Percentiles rank a stretch among this genome's conserved stretches.
Evolutionary conservation across 2,329 filamentous ascomycete species (phyloP).

Genomic region (Dactylonectria macrodidyma): DNA sequence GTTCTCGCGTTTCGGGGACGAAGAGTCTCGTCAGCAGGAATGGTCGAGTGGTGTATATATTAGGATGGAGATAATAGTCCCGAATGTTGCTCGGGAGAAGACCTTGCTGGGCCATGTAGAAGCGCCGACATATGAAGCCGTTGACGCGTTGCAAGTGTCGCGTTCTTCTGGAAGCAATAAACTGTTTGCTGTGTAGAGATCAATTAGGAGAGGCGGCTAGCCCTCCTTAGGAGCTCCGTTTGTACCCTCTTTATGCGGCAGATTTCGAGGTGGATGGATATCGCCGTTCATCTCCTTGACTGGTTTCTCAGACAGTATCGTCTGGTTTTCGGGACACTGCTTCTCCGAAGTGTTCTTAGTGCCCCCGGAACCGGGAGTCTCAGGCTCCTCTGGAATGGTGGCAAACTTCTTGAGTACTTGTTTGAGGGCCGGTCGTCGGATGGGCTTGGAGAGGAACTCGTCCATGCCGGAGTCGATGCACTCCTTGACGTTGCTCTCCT

Average conservation of each 20-base stretch:
- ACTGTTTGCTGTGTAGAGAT: background rate
- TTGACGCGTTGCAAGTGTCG: background rate
- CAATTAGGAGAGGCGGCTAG: conserved; percentile 14
- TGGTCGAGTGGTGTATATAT: background rate
- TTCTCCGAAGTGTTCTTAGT: background rate
- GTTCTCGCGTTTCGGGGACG: background rate
- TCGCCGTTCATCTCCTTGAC: conserved; percentile 38
- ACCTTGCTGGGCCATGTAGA: background rate
- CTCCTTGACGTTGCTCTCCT: conserved; percentile 90
- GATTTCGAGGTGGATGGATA: conserved; percentile 8
- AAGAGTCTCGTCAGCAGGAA: no score
- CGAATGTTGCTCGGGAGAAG: background rate
- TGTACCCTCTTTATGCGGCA: background rate
- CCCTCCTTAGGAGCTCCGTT: conserved; percentile 36
- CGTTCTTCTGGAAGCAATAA: background rate
- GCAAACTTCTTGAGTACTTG: conserved; percentile 88
- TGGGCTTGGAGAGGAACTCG: conserved; percentile 84
- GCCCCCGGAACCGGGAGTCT: conserved; percentile 36
- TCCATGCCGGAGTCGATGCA: conserved; percentile 94
- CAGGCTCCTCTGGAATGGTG: conserved; percentile 80
- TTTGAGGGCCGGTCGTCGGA: conserved; percentile 87
- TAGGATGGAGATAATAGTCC: background rate
- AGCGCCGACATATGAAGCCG: background rate
- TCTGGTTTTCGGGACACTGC: conserved; percentile 30
- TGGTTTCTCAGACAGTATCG: conserved; percentile 35